Evolutionary conservation across 306 rosid species (phyloP).

Genomic region (Trifolium dubium): DNA sequence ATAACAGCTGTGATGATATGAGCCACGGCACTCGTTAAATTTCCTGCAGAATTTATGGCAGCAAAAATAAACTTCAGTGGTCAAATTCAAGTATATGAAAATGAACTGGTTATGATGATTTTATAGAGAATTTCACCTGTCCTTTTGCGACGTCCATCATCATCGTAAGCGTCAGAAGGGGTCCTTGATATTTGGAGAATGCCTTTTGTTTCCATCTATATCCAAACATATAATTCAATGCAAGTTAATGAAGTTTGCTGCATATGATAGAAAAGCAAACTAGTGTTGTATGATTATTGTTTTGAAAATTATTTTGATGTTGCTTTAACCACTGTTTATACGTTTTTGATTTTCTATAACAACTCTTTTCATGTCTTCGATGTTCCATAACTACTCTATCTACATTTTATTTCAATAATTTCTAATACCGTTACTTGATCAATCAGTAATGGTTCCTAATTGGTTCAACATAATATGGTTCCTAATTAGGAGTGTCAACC

Average conservation of each 20-base stretch:
- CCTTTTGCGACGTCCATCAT: constrained; percentile 62
- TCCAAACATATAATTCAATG: constrained; percentile 27
- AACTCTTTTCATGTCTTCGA: too few relatives aligned
- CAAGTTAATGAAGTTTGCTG: constrained; percentile 29
- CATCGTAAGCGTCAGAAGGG: constrained; percentile 48
- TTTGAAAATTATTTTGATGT: too few relatives aligned
- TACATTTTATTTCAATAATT: too few relatives aligned
- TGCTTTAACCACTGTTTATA: too few relatives aligned
- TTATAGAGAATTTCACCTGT: constrained; percentile 50
- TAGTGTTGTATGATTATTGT: not conserved
- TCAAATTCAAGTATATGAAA: constrained; percentile 10
- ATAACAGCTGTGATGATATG: constrained; percentile 81
- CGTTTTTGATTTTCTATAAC: too few relatives aligned
- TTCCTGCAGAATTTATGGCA: constrained; percentile 45
- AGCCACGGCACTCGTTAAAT: constrained; percentile 57
- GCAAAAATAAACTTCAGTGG: constrained; percentile 24
- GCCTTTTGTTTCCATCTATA: constrained; percentile 53
- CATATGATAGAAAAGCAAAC: not conserved
- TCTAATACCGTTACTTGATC: too few relatives aligned
- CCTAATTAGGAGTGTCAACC: too few relatives aligned
- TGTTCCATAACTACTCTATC: too few relatives aligned
- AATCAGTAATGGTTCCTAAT: too few relatives aligned
- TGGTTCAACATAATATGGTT: too few relatives aligned
- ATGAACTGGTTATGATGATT: constrained; percentile 17
- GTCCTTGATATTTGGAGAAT: constrained; percentile 48